Percentiles rank a stretch among this genome's conserved stretches.
Evolutionary conservation across 108 stramenopile genomes (phyloP).

Genomic region (Nitzschia palea): DNA sequence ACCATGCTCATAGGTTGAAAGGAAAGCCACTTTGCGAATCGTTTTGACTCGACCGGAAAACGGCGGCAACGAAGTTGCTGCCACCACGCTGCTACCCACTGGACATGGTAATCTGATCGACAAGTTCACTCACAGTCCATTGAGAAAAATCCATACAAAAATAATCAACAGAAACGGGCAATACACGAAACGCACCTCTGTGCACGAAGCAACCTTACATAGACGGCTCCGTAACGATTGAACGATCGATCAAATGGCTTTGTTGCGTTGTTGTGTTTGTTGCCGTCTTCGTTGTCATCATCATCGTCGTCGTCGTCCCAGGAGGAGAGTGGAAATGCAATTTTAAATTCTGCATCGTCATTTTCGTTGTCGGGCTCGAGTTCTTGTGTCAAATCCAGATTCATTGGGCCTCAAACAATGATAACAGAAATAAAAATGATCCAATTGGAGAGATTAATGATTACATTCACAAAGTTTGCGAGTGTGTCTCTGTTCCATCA

Average conservation of each 20-base stretch:
- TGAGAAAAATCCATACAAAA: background rate
- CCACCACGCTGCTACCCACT: conserved; percentile 55
- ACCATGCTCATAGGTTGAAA: conserved; percentile 45
- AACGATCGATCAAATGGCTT: conserved; percentile 5
- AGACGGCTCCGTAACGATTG: conserved; percentile 77
- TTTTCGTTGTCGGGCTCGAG: background rate
- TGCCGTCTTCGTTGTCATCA: too few relatives aligned
- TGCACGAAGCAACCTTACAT: conserved; percentile 70
- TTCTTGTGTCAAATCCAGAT: conserved; percentile 2
- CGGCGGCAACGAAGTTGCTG: conserved; percentile 59
- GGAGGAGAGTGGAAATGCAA: conserved; percentile 5
- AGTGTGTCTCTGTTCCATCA: too few relatives aligned
- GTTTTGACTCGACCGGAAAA: conserved; percentile 80
- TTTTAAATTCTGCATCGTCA: conserved; percentile 11
- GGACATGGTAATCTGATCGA: conserved; percentile 53
- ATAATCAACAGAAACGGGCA: background rate
- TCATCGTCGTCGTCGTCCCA: conserved; percentile 13
- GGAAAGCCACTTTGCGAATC: conserved; percentile 24
- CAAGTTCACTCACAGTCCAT: too few relatives aligned
- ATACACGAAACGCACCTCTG: conserved; percentile 32
- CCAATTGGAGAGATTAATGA: too few relatives aligned
- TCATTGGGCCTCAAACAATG: too few relatives aligned
- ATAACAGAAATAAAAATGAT: too few relatives aligned
- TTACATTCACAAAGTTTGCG: too few relatives aligned
- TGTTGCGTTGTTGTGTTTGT: too few relatives aligned